phyloP scores from a whole-genome alignment of 2,329 filamentous ascomycete species.

The Ceratocystiopsis sp. region DNA sequence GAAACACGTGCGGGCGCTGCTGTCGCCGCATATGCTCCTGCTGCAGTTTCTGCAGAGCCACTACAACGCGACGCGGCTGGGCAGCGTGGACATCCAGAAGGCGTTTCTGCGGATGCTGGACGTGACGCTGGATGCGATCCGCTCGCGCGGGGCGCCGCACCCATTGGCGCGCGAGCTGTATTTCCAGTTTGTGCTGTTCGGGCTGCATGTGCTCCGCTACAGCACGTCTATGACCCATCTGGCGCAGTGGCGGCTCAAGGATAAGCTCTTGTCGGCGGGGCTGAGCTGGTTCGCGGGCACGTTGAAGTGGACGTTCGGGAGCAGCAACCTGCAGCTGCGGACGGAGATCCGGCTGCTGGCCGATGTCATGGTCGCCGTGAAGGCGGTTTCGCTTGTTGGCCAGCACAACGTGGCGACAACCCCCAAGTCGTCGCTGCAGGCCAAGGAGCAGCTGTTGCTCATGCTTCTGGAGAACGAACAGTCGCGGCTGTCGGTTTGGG shows the following conservation, averaged over 20 bases:
- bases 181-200: conserved; percentile 74
- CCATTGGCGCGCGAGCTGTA: conserved; percentile 84
- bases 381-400: conserved; percentile 44
- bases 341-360: conserved; percentile 71
- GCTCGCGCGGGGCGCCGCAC: conserved; percentile 48
- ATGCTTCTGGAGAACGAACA: conserved; percentile 74
- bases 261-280: conserved; percentile 71
- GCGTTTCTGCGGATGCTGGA: conserved; percentile 70
- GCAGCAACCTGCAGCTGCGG: conserved; percentile 83
- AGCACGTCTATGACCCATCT: conserved; percentile 47
- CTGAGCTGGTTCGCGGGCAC: conserved; percentile 75
- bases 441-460: conserved; percentile 71
- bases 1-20: conserved; percentile 61
- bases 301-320: conserved; percentile 87
- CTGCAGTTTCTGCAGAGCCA: conserved; percentile 86
- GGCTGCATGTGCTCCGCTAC: conserved; percentile 57
- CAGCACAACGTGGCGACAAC: conserved; percentile 29
- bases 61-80: conserved; percentile 81
- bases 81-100: conserved; percentile 63
- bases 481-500: conserved; percentile 72
- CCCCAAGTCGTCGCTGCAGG: conserved; percentile 47
- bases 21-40: conserved; percentile 72
- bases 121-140: conserved; percentile 59
- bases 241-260: conserved; percentile 69
- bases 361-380: conserved; percentile 55